phyloP scores from a whole-genome alignment of 176 grass and related monocot genomes.

The Phyllostachys edulis region DNA sequence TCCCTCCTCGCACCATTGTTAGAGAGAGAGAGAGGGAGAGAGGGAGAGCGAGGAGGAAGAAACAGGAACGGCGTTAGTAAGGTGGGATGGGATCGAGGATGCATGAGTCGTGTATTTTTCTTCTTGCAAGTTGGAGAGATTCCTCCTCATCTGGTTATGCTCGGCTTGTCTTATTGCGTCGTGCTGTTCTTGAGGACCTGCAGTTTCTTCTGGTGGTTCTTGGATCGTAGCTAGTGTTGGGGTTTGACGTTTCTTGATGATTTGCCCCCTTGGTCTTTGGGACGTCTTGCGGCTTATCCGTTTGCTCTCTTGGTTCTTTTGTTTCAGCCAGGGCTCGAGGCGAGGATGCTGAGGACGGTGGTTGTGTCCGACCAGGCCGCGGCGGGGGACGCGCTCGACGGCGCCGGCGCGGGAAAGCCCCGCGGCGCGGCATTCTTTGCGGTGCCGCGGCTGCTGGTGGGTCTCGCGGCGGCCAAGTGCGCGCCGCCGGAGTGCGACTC shows the following conservation, averaged over 20 bases:
- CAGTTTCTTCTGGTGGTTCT: conserved; percentile 8
- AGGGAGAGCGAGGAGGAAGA: background rate
- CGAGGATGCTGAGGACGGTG: conserved; percentile 48
- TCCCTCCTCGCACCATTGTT: background rate
- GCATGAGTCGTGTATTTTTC: background rate
- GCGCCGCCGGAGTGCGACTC: conserved; percentile 48
- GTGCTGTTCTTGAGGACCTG: conserved; percentile 17
- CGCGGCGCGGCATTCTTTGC: conserved; percentile 49
- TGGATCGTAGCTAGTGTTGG: background rate
- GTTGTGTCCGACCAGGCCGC: conserved; percentile 33
- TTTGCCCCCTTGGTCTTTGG: background rate
- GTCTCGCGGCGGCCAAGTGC: conserved; percentile 45
- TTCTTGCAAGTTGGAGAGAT: conserved; percentile 33
- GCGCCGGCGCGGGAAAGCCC: conserved; percentile 34
- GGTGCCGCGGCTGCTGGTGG: conserved; percentile 63
- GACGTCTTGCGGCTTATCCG: background rate
- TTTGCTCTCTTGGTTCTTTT: conserved; percentile 5
- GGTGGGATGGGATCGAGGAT: conserved; percentile 29
- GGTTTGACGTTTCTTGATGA: conserved; percentile 14
- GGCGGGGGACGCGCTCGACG: conserved; percentile 31
- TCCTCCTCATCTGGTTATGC: conserved; percentile 13
- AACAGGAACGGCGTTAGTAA: conserved; percentile 4
- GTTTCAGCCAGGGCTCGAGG: conserved; percentile 1
- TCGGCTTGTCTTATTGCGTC: conserved; percentile 34
- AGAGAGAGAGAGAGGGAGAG: background rate